phyloP scores from a whole-genome alignment of 192 early-diverging fungal genomes.

The Coemansia sp. region DNA sequence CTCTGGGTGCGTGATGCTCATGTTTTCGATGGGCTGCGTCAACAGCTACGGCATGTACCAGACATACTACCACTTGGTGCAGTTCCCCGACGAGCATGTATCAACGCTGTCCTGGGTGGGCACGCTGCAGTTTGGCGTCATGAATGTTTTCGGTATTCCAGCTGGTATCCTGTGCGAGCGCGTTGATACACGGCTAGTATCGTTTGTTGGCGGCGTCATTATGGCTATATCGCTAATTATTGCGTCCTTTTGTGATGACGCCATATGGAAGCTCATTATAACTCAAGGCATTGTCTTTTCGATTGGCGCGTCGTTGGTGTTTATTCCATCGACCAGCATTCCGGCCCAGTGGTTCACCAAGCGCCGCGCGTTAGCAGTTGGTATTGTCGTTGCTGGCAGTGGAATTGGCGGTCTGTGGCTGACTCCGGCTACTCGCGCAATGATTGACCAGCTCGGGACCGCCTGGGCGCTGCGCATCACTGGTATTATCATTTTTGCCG shows the following conservation, averaged over 20 bases:
- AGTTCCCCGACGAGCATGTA: conserved; percentile 41
- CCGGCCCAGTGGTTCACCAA: conserved; percentile 61
- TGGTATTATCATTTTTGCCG: conserved; percentile 47
- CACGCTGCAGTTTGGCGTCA: conserved; percentile 53
- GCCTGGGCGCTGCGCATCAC: conserved; percentile 58
- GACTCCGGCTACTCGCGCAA: conserved; percentile 50
- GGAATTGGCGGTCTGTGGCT: conserved; percentile 58
- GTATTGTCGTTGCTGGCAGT: conserved; percentile 55
- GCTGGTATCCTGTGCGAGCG: conserved; percentile 57
- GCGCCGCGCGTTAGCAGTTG: conserved; percentile 54
- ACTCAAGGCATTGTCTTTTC: conserved; percentile 59
- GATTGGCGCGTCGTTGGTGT: conserved; percentile 51
- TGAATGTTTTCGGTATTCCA: conserved; percentile 51
- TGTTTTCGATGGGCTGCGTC: conserved; percentile 57
- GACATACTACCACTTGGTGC: conserved; percentile 37
- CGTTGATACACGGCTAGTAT: conserved; percentile 52
- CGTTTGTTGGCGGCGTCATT: conserved; percentile 53
- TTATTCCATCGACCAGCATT: conserved; percentile 54
- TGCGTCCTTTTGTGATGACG: conserved; percentile 58
- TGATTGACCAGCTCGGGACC: conserved; percentile 53
- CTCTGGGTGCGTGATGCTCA: conserved; percentile 54
- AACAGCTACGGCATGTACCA: conserved; percentile 60
- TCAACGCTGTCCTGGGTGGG: conserved; percentile 58
- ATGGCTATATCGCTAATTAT: conserved; percentile 53
- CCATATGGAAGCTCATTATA: conserved; percentile 62